These are phyloP conservation scores for Bothriochloa decipiens DNA, from an alignment of 176 grass and related monocot genomes.

Conservation along the genomic window DNA sequence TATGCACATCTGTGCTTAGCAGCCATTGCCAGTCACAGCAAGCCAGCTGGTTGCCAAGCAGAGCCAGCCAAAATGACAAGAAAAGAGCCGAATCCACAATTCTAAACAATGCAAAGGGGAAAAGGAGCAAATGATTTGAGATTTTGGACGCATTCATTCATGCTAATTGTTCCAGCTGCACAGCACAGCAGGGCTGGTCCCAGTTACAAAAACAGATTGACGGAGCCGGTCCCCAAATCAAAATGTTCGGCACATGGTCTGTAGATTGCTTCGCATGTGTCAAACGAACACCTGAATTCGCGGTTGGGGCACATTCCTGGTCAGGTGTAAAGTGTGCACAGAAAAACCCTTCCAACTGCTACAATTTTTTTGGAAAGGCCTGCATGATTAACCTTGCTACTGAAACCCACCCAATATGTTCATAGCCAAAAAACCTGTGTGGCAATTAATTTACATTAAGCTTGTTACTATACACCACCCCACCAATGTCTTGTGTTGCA, in stretches of 20 bases:
- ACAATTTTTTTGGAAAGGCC: slow-evolving; percentile 33
- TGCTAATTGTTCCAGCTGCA: not conserved
- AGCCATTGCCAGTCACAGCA: not conserved
- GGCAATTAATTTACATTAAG: slow-evolving; percentile 30
- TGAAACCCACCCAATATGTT: not conserved
- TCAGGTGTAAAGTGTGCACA: too few relatives aligned
- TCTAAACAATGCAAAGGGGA: not conserved
- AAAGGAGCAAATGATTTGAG: not conserved
- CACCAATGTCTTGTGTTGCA: slow-evolving; percentile 28
- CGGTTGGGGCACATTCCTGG: not conserved
- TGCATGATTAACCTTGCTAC: not conserved
- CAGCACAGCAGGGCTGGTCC: not conserved
- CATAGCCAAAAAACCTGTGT: slow-evolving; percentile 1
- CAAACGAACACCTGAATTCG: not conserved
- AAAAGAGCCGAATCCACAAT: not conserved
- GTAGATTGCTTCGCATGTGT: slow-evolving; percentile 36
- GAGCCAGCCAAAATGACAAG: slow-evolving; percentile 20
- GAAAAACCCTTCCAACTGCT: slow-evolving; percentile 18
- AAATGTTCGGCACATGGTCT: slow-evolving; percentile 16
- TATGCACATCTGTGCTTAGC: not conserved
- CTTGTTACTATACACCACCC: slow-evolving; percentile 40
- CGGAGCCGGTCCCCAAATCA: not conserved
- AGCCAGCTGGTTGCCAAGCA: slow-evolving; percentile 36
- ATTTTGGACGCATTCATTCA: slow-evolving; percentile 20
- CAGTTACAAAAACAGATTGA: slow-evolving; percentile 11